Evolutionary conservation across 441 rosid genomes (phyloP).

Genomic region (Oxalis stricta): DNA sequence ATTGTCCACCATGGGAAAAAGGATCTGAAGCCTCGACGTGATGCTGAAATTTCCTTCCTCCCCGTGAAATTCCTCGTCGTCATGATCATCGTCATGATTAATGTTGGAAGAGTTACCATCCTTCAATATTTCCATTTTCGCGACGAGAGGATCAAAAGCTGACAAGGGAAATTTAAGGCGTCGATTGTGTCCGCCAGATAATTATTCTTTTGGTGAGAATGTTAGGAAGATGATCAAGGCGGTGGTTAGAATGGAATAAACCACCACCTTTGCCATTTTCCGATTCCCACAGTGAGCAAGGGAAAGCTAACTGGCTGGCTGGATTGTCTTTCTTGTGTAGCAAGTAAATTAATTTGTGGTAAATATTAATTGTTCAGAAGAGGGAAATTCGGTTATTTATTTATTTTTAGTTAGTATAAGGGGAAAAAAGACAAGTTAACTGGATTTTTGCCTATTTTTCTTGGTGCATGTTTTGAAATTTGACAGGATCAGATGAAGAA

Average conservation of each 20-base stretch:
- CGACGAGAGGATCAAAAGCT: constrained; percentile 41
- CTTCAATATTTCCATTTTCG: constrained; percentile 22
- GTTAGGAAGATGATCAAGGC: constrained; percentile 19
- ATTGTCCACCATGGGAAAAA: constrained; percentile 48
- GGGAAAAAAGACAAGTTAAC: no score
- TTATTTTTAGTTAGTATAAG: no score
- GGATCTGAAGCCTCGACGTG: constrained; percentile 31
- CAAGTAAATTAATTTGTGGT: no score
- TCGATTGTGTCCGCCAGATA: constrained; percentile 14
- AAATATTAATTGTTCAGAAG: no score
- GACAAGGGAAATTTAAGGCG: constrained; percentile 22
- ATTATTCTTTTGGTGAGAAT: constrained; percentile 13
- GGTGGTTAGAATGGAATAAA: constrained; percentile 23
- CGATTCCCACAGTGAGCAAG: no score
- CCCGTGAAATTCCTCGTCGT: constrained; percentile 15
- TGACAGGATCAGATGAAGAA: no score
- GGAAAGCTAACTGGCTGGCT: no score
- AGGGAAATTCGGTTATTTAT: no score
- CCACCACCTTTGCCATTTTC: constrained; percentile 59
- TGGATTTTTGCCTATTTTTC: no score
- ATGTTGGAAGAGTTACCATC: constrained; percentile 9
- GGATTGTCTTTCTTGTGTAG: no score
- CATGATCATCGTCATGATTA: not conserved
- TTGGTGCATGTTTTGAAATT: no score
- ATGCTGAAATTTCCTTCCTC: constrained; percentile 34